Conservation (phyloP, 139 green algal species). For the Limnomonas spitsbergensis region DNA sequence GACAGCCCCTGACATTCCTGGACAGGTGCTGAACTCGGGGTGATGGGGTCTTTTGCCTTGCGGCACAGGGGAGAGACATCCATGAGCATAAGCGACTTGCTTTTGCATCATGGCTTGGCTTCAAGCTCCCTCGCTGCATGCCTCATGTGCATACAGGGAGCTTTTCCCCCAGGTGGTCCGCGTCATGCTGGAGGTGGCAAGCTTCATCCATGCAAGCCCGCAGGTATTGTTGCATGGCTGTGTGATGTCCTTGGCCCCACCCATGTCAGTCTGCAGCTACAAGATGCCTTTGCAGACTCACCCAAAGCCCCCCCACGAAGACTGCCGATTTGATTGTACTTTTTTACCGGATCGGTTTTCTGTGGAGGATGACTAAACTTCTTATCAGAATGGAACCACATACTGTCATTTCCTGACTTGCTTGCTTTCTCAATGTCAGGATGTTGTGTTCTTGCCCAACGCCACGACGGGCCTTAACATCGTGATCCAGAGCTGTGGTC, state of each 20-base stretch:
- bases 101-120: not conserved
- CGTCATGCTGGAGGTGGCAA: constrained; percentile 12
- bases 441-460: constrained; percentile 70
- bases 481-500: constrained; percentile 39
- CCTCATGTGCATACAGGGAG: not conserved
- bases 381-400: not conserved
- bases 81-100: not conserved
- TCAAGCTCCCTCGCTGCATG: too few relatives aligned
- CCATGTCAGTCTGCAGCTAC: not conserved
- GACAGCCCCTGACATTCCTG: constrained; percentile 57
- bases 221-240: not conserved
- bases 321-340: not conserved
- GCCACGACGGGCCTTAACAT: constrained; percentile 67
- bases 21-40: constrained; percentile 15
- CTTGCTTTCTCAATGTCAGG: too few relatives aligned
- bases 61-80: not conserved
- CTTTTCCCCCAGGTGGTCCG: constrained; percentile 18
- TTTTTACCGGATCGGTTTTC: not conserved
- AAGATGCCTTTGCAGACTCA: not conserved
- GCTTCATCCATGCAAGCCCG: constrained; percentile 2
- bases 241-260: not conserved
- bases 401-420: not conserved
- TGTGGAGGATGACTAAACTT: not conserved
- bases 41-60: not conserved
- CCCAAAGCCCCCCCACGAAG: not conserved